Conservation (phyloP, 495 filamentous ascomycete genomes). For the Penicillium verhagenii region DNA sequence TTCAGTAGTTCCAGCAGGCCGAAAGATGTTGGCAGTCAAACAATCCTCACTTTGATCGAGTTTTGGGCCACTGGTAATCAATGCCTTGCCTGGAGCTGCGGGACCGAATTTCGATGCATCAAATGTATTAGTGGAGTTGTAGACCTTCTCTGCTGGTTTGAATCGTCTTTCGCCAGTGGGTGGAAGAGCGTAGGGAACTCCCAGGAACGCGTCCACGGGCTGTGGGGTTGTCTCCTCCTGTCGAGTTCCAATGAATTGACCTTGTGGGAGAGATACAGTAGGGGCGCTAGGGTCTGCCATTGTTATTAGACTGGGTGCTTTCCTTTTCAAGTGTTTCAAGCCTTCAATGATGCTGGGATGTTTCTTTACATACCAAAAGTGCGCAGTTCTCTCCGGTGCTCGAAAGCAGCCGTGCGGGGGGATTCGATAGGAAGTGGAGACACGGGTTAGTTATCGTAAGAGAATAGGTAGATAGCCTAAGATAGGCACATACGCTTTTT, state of each 20-base stretch:
- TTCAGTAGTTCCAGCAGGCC: constrained; percentile 33
- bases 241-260: constrained; percentile 51
- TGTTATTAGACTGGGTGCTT: background rate
- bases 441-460: constrained; percentile 6
- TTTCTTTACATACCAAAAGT: background rate
- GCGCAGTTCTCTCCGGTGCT: constrained; percentile 9
- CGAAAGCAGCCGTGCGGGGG: constrained; percentile 25
- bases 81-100: constrained; percentile 26
- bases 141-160: constrained; percentile 42
- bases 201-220: constrained; percentile 56
- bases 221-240: constrained; percentile 41
- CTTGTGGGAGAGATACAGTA: constrained; percentile 48
- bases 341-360: background rate
- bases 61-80: constrained; percentile 20
- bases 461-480: background rate
- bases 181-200: constrained; percentile 59
- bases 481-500: too few species aligned
- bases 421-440: constrained; percentile 15
- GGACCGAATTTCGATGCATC: constrained; percentile 43
- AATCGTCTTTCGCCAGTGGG: constrained; percentile 58
- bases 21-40: constrained; percentile 51
- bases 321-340: background rate
- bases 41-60: constrained; percentile 52
- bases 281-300: constrained; percentile 21
- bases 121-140: constrained; percentile 30